Percentiles rank a stretch among this genome's conserved stretches.
Evolutionary conservation across 352 stramenopile genomes (phyloP).

Genomic region (Elongisporangium undulatum): DNA sequence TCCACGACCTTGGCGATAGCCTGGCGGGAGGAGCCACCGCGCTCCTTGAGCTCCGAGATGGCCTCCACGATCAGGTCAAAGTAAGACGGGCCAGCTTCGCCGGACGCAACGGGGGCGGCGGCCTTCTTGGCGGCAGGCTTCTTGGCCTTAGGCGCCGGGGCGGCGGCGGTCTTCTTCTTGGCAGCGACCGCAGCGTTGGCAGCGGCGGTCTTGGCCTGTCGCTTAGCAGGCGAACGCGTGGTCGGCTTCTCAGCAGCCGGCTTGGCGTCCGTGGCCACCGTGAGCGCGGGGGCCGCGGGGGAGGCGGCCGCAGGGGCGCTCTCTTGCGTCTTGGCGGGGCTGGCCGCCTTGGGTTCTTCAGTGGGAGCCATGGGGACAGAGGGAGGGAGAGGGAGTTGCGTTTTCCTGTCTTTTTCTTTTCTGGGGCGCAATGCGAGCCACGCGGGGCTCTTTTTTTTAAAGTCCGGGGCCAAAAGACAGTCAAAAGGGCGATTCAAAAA

Average conservation of each 20-base stretch:
- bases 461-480: background rate
- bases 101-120: slow-evolving; percentile 23
- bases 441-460: background rate
- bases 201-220: slow-evolving; percentile 60
- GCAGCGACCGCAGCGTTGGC: slow-evolving; percentile 17
- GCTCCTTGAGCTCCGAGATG: slow-evolving; percentile 90
- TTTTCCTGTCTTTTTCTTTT: slow-evolving; percentile 8
- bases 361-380: slow-evolving; percentile 21
- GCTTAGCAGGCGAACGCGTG: slow-evolving; percentile 43
- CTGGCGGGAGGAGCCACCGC: slow-evolving; percentile 88
- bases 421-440: background rate
- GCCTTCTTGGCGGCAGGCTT: slow-evolving; percentile 27
- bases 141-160: slow-evolving; percentile 15
- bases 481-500: slow-evolving; percentile 1
- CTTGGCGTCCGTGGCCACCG: slow-evolving; percentile 9
- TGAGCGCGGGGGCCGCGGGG: slow-evolving; percentile 9
- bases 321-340: slow-evolving; percentile 22
- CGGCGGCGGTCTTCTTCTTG: slow-evolving; percentile 32
- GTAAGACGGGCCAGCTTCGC: slow-evolving; percentile 63
- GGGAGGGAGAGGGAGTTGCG: slow-evolving; percentile 5
- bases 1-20: slow-evolving; percentile 90
- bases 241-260: slow-evolving; percentile 17
- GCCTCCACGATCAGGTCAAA: slow-evolving; percentile 89
- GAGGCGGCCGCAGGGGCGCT: slow-evolving; percentile 16
- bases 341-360: slow-evolving; percentile 53